These are phyloP conservation scores for Macrophomina pseudophaseolina DNA, from an alignment of 2,329 filamentous ascomycete genomes.

Conservation along the genomic window DNA sequence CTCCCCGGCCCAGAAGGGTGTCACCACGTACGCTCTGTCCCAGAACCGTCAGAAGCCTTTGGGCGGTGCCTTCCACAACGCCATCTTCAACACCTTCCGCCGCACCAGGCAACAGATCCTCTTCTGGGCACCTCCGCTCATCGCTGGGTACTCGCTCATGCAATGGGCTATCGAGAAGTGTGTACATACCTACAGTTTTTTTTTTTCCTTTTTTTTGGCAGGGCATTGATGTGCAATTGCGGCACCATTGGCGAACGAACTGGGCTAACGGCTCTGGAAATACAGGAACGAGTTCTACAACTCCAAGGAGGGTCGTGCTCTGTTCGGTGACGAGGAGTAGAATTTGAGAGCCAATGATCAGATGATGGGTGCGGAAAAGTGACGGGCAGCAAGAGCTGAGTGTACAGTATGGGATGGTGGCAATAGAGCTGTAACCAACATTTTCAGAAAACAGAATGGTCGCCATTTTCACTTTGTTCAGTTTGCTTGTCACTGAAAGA, in stretches of 20 bases:
- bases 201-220: slow-evolving; percentile 25
- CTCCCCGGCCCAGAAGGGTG: slow-evolving; percentile 60
- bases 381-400: slow-evolving; percentile 6
- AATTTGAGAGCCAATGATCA: neutral
- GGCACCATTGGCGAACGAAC: neutral
- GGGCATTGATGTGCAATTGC: neutral
- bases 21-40: slow-evolving; percentile 75
- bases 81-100: slow-evolving; percentile 95
- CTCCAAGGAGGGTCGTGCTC: slow-evolving; percentile 73
- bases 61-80: slow-evolving; percentile 76
- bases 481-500: neutral
- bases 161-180: slow-evolving; percentile 92
- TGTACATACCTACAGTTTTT: slow-evolving; percentile 38
- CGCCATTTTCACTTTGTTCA: neutral
- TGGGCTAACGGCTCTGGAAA: slow-evolving; percentile 11
- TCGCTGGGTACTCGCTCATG: slow-evolving; percentile 81
- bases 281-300: slow-evolving; percentile 79
- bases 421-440: slow-evolving; percentile 21
- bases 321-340: slow-evolving; percentile 50
- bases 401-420: slow-evolving; percentile 20
- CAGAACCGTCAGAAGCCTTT: slow-evolving; percentile 89
- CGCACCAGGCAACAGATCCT: slow-evolving; percentile 85
- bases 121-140: slow-evolving; percentile 81
- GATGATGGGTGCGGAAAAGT: neutral
- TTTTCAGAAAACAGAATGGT: slow-evolving; percentile 4